phyloP scores from a whole-genome alignment of 1,139 yeast species.

The Candida sanyaensis region DNA sequence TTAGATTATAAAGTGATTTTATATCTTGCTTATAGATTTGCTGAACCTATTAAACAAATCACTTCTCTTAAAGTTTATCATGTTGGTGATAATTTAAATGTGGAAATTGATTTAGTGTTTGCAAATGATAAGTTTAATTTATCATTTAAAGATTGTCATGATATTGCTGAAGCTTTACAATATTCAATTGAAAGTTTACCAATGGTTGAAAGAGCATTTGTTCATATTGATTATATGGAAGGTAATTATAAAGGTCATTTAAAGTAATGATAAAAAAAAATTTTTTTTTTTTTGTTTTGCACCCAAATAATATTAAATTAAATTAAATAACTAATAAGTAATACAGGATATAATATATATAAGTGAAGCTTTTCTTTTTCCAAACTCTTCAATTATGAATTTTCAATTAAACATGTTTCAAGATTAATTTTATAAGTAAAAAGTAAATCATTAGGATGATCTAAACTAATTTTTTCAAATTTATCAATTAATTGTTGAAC shows the following conservation, averaged over 20 bases:
- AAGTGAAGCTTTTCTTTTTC: too few relatives aligned
- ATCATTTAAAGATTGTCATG: slow-evolving; percentile 69
- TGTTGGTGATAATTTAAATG: slow-evolving; percentile 75
- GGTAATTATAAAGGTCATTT: slow-evolving; percentile 55
- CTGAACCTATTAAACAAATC: slow-evolving; percentile 64
- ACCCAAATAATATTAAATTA: neutral
- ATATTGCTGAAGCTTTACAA: slow-evolving; percentile 78
- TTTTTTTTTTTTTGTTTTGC: too few relatives aligned
- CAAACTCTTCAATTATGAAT: too few relatives aligned
- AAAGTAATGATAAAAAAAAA: too few relatives aligned
- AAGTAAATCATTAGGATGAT: slow-evolving; percentile 29
- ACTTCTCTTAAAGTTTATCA: slow-evolving; percentile 75
- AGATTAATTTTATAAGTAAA: slow-evolving; percentile 31
- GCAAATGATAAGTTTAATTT: slow-evolving; percentile 47
- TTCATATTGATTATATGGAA: slow-evolving; percentile 72
- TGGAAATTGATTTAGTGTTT: slow-evolving; percentile 73
- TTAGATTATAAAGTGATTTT: slow-evolving; percentile 66
- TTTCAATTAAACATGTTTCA: slow-evolving; percentile 15
- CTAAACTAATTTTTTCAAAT: slow-evolving; percentile 30
- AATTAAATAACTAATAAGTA: neutral
- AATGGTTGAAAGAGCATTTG: slow-evolving; percentile 78
- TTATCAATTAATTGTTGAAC: slow-evolving; percentile 28
- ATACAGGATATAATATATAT: neutral
- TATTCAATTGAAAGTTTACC: slow-evolving; percentile 79
- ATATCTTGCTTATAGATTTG: slow-evolving; percentile 68